Conservation (phyloP, 2,329 filamentous ascomycete genomes). For the Bipolaris cookei region DNA sequence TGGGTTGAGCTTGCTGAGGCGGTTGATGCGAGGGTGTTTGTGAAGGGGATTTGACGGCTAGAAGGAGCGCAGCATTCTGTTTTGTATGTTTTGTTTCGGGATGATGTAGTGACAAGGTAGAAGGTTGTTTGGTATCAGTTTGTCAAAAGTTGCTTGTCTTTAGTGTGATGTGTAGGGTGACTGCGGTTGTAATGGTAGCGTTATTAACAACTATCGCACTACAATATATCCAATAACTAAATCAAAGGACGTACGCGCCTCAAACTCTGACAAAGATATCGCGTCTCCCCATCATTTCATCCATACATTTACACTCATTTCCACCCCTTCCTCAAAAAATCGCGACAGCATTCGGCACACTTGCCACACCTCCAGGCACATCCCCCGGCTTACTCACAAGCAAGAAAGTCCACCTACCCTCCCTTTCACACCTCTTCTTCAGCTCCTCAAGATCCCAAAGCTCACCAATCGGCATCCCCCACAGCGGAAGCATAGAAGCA, state of each 20-base stretch:
- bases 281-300: too few relatives aligned
- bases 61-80: background rate
- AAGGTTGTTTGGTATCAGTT: background rate
- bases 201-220: too few relatives aligned
- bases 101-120: background rate
- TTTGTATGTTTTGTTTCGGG: background rate
- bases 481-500: constrained; percentile 33
- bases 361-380: constrained; percentile 38
- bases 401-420: constrained; percentile 56
- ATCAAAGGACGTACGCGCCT: too few relatives aligned
- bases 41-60: background rate
- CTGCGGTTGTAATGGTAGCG: too few relatives aligned
- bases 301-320: background rate
- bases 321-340: constrained; percentile 18
- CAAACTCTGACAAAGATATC: too few relatives aligned
- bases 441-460: constrained; percentile 46
- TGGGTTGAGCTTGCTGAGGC: background rate
- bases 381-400: constrained; percentile 60
- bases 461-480: constrained; percentile 47
- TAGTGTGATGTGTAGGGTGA: too few relatives aligned
- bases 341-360: constrained; percentile 38
- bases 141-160: too few relatives aligned
- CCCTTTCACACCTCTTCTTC: constrained; percentile 35
- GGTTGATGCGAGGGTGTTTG: background rate
- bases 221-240: too few relatives aligned